Percentiles rank a stretch among this genome's conserved stretches.
Conservation (phyloP, 208 protist species). For the Leishmania mexicana region DNA sequence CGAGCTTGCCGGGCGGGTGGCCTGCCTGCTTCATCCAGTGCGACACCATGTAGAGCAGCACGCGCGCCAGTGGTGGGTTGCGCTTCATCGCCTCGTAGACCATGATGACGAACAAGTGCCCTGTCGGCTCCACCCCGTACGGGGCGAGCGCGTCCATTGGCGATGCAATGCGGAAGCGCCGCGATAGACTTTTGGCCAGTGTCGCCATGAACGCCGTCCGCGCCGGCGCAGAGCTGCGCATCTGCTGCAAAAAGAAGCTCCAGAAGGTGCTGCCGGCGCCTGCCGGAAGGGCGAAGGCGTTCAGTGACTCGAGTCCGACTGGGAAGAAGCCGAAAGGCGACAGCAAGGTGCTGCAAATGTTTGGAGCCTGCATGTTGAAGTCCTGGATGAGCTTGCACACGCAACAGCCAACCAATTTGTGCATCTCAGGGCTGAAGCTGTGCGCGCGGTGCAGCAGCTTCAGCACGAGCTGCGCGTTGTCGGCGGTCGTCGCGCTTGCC, state of each 20-base stretch:
- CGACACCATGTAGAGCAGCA: constrained; percentile 85
- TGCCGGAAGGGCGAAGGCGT: constrained; percentile 79
- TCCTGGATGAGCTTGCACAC: constrained; percentile 92
- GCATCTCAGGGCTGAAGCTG: constrained; percentile 80
- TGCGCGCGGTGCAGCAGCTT: constrained; percentile 85
- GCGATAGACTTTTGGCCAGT: constrained; percentile 79
- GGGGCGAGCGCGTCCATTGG: constrained; percentile 67
- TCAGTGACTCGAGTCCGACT: constrained; percentile 62
- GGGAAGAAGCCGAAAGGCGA: constrained; percentile 82
- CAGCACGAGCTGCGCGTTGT: constrained; percentile 89
- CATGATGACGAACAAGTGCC: constrained; percentile 85
- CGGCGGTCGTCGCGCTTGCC: constrained; percentile 64
- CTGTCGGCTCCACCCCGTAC: constrained; percentile 60
- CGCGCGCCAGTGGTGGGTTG: constrained; percentile 73
- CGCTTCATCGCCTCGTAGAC: constrained; percentile 91
- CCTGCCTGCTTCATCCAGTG: constrained; percentile 80
- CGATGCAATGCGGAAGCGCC: constrained; percentile 80
- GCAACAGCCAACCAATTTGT: constrained; percentile 87
- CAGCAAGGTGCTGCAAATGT: constrained; percentile 77
- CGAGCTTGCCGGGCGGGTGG: constrained; percentile 80
- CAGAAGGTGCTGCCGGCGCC: constrained; percentile 88
- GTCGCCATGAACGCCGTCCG: constrained; percentile 86
- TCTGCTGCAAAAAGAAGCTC: constrained; percentile 85
- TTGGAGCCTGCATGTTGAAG: constrained; percentile 89
- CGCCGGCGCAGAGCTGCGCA: constrained; percentile 80